Base-by-base conservation (phyloP, 176 grass and related monocot species). In the Lolium rigidum region DNA sequence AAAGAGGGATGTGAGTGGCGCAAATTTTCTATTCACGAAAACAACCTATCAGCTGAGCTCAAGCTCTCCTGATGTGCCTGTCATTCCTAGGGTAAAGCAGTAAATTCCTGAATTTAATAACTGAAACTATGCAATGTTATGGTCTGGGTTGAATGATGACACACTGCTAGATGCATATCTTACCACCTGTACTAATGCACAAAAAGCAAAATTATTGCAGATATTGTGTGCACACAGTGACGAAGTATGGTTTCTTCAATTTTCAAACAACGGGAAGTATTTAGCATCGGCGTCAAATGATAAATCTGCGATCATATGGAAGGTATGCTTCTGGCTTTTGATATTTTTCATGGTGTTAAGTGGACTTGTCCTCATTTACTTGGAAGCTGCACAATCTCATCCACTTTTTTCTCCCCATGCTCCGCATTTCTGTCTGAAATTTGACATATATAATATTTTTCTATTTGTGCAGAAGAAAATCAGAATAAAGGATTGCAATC, bases 201-300 rank as follows among this genome's bases (percentile, higher is more conserved):
- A 13, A 49, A 44, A 38, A 17, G 64, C 25, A 44, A 57, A 44
- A 57, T 55, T 72, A 20, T 84, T 74, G 54, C 83, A 98, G 96
- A 86, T 95, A 84, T 89, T 98, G 81, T 59, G 43, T 77, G 89
- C 81, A 70, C 96, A 98, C 51, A 41, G 12, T 79, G 96, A 92
- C 84, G 96, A 98, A 91, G 93, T 98, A 80, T 98, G 93, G 93
- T 98, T 92, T 87, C 50, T 98, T 75, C 96, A 94, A 61, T 98
- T 98, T 86, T 95, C 96, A 80, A 94, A 95, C 70, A 85, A 90
- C 41, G 96, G 96, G 13, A 95, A 92, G 72, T 98, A 94, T 91
- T 87, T 98, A 84, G 96, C 96, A 61, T 95, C 96, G 55, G 87
- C 93, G 43, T 98, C 96, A 48, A 89, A 89, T 72, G 96, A 98